phyloP scores from a whole-genome alignment of 441 rosid species.

The Melastoma candidum region DNA sequence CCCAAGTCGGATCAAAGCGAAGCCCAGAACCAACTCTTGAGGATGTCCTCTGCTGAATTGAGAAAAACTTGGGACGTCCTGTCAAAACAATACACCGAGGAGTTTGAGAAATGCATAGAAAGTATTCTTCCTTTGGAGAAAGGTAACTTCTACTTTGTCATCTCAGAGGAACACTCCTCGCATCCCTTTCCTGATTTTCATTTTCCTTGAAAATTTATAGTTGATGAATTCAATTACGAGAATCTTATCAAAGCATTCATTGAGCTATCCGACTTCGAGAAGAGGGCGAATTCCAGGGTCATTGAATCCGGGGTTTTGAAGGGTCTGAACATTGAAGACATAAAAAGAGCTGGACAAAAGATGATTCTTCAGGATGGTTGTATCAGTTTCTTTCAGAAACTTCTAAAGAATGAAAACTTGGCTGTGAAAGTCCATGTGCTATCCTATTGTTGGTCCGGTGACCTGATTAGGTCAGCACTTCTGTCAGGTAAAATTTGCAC shows the following conservation, averaged over 20 bases:
- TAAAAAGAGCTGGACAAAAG: constrained; percentile 70
- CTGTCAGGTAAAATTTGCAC: constrained; percentile 40
- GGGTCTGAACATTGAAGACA: constrained; percentile 77
- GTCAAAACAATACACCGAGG: constrained; percentile 76
- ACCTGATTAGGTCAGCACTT: constrained; percentile 73
- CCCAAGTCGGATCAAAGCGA: constrained; percentile 61
- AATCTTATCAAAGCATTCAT: constrained; percentile 54
- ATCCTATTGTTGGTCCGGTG: constrained; percentile 93
- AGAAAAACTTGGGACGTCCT: constrained; percentile 65
- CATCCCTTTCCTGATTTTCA: constrained; percentile 2
- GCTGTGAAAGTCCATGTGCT: constrained; percentile 55
- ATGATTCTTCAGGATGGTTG: constrained; percentile 82
- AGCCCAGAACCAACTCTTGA: constrained; percentile 38
- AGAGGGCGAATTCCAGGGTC: constrained; percentile 67
- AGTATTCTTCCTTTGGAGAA: constrained; percentile 22
- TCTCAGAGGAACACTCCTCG: constrained; percentile 1
- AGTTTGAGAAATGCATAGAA: constrained; percentile 83
- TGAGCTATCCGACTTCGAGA: constrained; percentile 67
- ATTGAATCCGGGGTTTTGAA: constrained; percentile 65
- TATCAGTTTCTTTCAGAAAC: constrained; percentile 48
- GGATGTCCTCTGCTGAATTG: constrained; percentile 71
- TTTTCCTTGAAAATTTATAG: constrained; percentile 29
- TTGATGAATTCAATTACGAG: constrained; percentile 49
- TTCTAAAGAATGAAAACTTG: constrained; percentile 36
- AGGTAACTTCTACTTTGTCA: not conserved